A percentile compares a stretch with the other conserved stretches of the same genome.
Conservation (phyloP, 2,329 filamentous ascomycete species). For the Aphanoascus verrucosus region DNA sequence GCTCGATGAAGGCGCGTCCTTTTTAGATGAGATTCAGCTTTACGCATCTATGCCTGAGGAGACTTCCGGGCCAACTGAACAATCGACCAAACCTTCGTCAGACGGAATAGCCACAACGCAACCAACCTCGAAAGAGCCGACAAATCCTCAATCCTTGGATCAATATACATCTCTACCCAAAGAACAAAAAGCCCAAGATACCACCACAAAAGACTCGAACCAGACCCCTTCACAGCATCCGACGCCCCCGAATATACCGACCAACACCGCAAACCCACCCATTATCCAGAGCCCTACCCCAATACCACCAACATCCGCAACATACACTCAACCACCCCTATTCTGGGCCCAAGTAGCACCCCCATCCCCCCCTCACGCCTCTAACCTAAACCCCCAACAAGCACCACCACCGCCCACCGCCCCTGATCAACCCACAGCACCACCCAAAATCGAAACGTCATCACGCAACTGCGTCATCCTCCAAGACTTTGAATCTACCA, state of each 20-base stretch:
- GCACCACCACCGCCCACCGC: not conserved
- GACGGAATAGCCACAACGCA: not conserved
- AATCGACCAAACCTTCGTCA: not conserved
- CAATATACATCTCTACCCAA: not conserved
- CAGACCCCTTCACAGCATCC: not conserved
- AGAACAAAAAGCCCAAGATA: not conserved
- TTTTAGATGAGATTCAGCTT: constrained; percentile 21
- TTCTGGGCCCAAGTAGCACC: not conserved
- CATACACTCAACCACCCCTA: not conserved
- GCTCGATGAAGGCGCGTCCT: constrained; percentile 8
- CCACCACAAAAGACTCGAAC: not conserved
- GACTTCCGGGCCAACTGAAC: constrained; percentile 5
- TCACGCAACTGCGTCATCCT: constrained; percentile 48
- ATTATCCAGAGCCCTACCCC: not conserved
- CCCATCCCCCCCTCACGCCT: not conserved
- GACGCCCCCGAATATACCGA: not conserved
- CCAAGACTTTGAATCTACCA: constrained; percentile 46
- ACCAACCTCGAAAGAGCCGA: not conserved
- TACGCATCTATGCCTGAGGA: constrained; percentile 20
- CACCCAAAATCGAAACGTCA: constrained; percentile 11
- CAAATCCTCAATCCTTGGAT: too few relatives aligned
- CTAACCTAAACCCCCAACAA: not conserved
- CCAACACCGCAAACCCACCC: not conserved
- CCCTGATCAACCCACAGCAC: not conserved
- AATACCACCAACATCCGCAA: constrained; percentile 6